Base-by-base conservation (phyloP, 129 eudicot genomes). In the Saposhnikovia divaricata region DNA sequence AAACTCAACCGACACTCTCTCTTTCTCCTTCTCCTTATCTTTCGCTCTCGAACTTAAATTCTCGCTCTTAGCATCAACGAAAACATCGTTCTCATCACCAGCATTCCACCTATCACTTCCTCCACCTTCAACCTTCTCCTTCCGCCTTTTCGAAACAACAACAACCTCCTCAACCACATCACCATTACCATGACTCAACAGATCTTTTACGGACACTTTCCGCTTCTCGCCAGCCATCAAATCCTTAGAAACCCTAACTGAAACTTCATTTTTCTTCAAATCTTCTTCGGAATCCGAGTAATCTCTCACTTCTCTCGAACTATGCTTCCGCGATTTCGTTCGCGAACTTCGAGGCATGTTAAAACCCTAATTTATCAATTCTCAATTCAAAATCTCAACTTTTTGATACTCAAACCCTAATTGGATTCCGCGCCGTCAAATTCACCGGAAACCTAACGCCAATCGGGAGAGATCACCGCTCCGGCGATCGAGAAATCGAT, bases 321-420 rank as follows among this genome's bases (percentile, higher is more conserved):
- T 87, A 75, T 91, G 97, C 75, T 91, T 94, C 83, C 96, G 93
- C 31, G 94, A 95, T 87, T 95, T 95, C 84, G 91, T 96, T 86
- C 94, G 78, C 43, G 97, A 95, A 85, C 97, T 95, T 81, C 89
- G 80, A 66, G 94, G 93, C 99, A 95, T 95, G 39, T 37, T 19
- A 4, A 71, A 71, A 71, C n/a, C 75, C 75, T 39, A 38, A 70
- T 59, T 9, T 1, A 21, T 48, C 55, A 48, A 48, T 48, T 4
- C 21, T 51, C 59, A 51, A 51, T 63, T 63, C 37, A 63, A 63
- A 63, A 63, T 66, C 73, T 66, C 39, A 4, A 66, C 43, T 66
- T 31, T 25, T 11, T 18, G 10, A 27, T 28, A 25, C 72, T 27
- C 75, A 70, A 70, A 38, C 75, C 75, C 75, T 70, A 70, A 70